Evolutionary conservation across 139 green algal species (phyloP).

Genomic region (Coelastrella sp.): DNA sequence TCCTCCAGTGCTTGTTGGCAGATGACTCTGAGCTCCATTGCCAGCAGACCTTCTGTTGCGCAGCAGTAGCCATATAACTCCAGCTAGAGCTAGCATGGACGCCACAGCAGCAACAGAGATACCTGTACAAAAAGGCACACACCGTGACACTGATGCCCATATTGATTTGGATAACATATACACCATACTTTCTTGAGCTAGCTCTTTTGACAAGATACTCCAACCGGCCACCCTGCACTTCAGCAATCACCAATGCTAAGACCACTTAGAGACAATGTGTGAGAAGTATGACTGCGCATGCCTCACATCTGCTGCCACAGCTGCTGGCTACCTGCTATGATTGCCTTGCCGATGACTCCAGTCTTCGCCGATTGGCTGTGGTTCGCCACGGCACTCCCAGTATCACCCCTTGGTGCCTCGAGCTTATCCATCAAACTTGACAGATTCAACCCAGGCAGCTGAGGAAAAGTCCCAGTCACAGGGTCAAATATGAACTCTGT

Average conservation of each 20-base stretch:
- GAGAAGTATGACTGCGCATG: no score
- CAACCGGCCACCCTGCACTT: no score
- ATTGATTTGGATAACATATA: background rate
- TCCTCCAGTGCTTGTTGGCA: background rate
- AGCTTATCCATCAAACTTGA: background rate
- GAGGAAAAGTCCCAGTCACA: background rate
- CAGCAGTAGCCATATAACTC: conserved; percentile 9
- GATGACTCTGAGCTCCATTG: background rate
- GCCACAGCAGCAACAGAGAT: conserved; percentile 22
- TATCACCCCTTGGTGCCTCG: background rate
- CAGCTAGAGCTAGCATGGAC: background rate
- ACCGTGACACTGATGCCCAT: no score
- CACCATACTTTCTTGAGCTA: background rate
- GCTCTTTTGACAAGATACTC: no score
- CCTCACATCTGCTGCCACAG: no score
- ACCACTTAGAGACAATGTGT: no score
- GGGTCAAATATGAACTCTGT: background rate
- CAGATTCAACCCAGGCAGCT: background rate
- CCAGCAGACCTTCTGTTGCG: background rate
- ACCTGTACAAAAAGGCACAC: background rate
- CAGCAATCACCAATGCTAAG: no score
- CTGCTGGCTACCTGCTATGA: conserved; percentile 12
- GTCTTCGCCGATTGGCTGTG: background rate
- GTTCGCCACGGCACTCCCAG: background rate
- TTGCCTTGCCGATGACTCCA: conserved; percentile 1